Evolutionary conservation across 2,329 filamentous ascomycete species (phyloP).

Genomic region (Thermothelomyces thermophilus): DNA sequence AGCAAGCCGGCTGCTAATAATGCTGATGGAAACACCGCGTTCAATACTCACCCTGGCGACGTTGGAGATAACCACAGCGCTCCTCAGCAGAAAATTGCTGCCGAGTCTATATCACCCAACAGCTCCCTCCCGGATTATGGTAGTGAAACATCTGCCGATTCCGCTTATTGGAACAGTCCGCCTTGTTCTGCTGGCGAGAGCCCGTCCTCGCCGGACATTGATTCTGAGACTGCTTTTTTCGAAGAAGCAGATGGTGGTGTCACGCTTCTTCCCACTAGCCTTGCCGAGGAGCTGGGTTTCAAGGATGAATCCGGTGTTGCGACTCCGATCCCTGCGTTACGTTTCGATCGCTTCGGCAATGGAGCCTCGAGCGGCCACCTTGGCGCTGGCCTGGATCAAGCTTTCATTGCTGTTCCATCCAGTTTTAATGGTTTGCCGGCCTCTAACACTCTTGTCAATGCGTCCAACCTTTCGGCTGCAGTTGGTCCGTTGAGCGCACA

Average conservation of each 20-base stretch:
- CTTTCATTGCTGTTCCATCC: constrained; percentile 3
- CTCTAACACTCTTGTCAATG: not conserved
- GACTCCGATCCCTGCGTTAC: constrained; percentile 3
- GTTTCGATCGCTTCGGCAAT: not conserved
- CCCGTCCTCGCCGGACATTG: constrained; percentile 6
- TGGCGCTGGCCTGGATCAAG: constrained; percentile 8
- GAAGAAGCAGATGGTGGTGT: constrained; percentile 12
- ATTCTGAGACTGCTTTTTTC: not conserved
- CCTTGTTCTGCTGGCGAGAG: constrained; percentile 2
- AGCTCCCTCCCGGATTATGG: constrained; percentile 12
- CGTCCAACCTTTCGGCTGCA: not conserved
- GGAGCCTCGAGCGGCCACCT: constrained; percentile 2
- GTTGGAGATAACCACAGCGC: not conserved
- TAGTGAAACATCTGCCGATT: constrained; percentile 16
- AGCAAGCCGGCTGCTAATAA: not conserved
- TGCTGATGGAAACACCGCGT: not conserved
- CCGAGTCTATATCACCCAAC: constrained; percentile 1
- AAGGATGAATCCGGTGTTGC: not conserved
- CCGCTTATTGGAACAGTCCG: constrained; percentile 13
- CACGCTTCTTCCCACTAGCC: constrained; percentile 6
- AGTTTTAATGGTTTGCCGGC: not conserved
- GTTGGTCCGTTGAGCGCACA: not conserved
- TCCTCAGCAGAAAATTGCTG: not conserved
- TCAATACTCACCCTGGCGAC: not conserved
- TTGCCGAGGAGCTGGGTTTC: constrained; percentile 5